Evolutionary conservation across 331 rosid species (phyloP), one percentile per base, ranked within the genome.

Genomic region (Cydonia oblonga): DNA sequence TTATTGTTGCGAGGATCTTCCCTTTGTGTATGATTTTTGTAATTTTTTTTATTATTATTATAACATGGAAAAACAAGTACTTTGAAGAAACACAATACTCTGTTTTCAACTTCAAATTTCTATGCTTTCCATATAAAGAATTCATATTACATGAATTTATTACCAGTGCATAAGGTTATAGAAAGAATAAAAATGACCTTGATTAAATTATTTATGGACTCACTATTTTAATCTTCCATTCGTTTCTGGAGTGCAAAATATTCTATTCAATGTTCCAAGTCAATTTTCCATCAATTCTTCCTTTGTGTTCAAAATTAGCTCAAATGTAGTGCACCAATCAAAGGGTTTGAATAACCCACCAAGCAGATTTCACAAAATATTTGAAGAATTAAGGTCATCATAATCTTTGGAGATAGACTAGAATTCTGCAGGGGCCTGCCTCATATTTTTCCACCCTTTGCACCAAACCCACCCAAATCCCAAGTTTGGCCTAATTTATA

Each of bases 311-410:
- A 58, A 38, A 71, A 67, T 54, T 15, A 77, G 64, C 42, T 28
- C 59, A 19, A 57, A 18, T 44, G 35, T 23, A 57, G 65, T 16
- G 18, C 20, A 42, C 58, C 28, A 59, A 59, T 24, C 57, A 75
- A 77, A 77, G 68, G 72, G 23, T 59, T 63, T 65, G 64, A 76
- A 68, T 15, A 79, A 19, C 60, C 73, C 76, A 68, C 67, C 58
- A 40, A 11, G 46, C 15, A 40, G 46, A 38, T 9, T 38, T 38
- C 42, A 38, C 13, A 35, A 71, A 49, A 49, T 63, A 51, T 62
- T 61, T 60, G 35, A 8, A 15, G n/a, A 0, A n/a, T 46, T 5
- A 46, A 46, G 53, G 53, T 16, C 53, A 16, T 15, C 46, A 57
- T 4, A 22, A 19, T 15, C 42, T 35, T 12, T 9, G 42, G 42